Evolutionary conservation across 2,329 filamentous ascomycete species (phyloP), one percentile per base, ranked within the genome.

Genomic region (Orbilia javanica): DNA sequence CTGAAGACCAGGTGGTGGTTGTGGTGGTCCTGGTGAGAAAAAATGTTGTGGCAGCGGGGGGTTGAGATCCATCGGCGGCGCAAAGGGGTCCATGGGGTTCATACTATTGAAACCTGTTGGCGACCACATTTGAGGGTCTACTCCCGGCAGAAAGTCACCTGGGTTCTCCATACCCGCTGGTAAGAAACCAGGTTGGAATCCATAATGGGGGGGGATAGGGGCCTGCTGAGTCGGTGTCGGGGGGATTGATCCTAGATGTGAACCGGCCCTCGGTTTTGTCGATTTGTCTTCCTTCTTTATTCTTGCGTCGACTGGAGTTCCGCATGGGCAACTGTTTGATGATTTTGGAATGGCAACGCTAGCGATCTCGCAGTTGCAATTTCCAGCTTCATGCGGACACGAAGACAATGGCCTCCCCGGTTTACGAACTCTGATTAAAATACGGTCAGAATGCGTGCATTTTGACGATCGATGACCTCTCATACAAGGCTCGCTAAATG

Each of bases 361-460:
- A 25, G 80, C 80, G 39, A 81, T 75, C 27, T 81, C 80, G 53
- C 80, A 81, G 48, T 65, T 81, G 53, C 80, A 81, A 55, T 67
- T 79, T 39, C 79, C 72, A 18, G 73, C 64, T 50, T 63, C 79
- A 81, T 87, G 86, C 27, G 85, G 85, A 53, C 86, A 87, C 81
- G 85, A 86, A 34, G 85, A 84, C 22, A 86, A 82, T 18, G 86
- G 86, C 18, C 86, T 83, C 11, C 86, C 86, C 20, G 86, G 85
- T 70, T 86, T 86, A 29, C 85, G 85, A 22, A 87, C 86, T 81
- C 86, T 86, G 81, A 86, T 85, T 84, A 87, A 86, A 42, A 86
- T 82, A 76, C 86, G 83, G 77, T 87, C 85, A 65, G 84, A 85
- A 80, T 87, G 85, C 69, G 84, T 84, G 60, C 85, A 86, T 85